phyloP scores from a whole-genome alignment of 2,329 filamentous ascomycete genomes.

The Pezicula radicicola region DNA sequence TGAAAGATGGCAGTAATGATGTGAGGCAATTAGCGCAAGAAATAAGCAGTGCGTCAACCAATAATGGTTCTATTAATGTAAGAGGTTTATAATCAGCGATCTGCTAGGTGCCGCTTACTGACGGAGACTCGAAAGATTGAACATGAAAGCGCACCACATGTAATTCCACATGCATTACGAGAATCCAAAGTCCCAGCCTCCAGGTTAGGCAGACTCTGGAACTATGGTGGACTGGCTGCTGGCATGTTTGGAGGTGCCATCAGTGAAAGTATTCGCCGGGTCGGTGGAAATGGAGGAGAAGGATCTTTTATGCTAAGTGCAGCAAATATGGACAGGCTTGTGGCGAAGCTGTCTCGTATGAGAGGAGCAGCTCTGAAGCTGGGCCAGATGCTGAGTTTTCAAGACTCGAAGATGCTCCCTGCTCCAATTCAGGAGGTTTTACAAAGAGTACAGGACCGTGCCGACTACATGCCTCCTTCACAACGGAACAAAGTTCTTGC shows the following conservation, averaged over 20 bases:
- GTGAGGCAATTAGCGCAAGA: slow-evolving; percentile 43
- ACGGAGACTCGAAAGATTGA: slow-evolving; percentile 32
- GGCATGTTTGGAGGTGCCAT: slow-evolving; percentile 95
- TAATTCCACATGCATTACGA: slow-evolving; percentile 62
- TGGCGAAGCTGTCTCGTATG: slow-evolving; percentile 92
- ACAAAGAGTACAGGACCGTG: slow-evolving; percentile 91
- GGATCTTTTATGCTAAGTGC: slow-evolving; percentile 86
- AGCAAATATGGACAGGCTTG: slow-evolving; percentile 88
- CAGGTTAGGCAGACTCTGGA: slow-evolving; percentile 84
- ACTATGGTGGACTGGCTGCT: slow-evolving; percentile 88
- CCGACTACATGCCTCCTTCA: slow-evolving; percentile 96
- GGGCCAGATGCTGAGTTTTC: slow-evolving; percentile 97
- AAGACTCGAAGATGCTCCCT: slow-evolving; percentile 94
- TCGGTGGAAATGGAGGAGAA: slow-evolving; percentile 63
- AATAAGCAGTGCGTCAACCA: slow-evolving; percentile 33
- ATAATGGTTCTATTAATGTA: slow-evolving; percentile 1
- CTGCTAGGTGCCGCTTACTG: slow-evolving; percentile 38
- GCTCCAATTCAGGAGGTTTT: slow-evolving; percentile 83
- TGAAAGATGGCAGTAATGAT: slow-evolving; percentile 29
- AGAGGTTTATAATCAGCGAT: slow-evolving; percentile 24
- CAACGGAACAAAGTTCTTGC: slow-evolving; percentile 83
- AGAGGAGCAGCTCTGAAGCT: slow-evolving; percentile 94
- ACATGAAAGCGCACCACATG: slow-evolving; percentile 18
- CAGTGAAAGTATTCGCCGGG: slow-evolving; percentile 77
- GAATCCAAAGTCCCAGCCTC: slow-evolving; percentile 91